Conservation (phyloP, 2,329 filamentous ascomycete genomes). For the Calonectria pauciramosa region DNA sequence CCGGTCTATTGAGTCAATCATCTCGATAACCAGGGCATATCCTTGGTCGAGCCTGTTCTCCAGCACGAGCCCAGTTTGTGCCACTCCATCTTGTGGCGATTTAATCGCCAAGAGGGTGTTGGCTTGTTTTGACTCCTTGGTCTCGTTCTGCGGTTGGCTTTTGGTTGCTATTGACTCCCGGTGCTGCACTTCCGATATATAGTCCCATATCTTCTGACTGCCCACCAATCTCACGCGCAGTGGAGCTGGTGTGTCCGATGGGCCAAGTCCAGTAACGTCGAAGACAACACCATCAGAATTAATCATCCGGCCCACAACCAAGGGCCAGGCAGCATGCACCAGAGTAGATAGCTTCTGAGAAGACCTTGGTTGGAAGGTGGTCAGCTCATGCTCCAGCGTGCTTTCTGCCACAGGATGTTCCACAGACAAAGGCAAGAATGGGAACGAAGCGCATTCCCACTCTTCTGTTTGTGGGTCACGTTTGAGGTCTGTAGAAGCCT, state of each 20-base stretch:
- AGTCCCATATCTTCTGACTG: background rate
- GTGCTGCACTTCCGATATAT: background rate
- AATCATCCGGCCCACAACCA: background rate
- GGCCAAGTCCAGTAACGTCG: background rate
- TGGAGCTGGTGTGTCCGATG: background rate
- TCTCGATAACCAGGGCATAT: background rate
- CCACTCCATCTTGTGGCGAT: background rate
- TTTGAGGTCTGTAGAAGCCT: background rate
- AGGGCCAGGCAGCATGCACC: background rate
- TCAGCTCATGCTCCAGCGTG: background rate
- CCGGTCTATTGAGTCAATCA: background rate
- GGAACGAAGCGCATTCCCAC: background rate
- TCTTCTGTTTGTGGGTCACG: background rate
- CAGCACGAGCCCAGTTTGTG: no score
- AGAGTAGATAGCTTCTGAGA: background rate
- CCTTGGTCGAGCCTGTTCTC: no score
- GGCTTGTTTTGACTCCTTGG: background rate
- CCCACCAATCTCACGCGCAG: background rate
- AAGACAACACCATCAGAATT: background rate
- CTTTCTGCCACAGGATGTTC: background rate
- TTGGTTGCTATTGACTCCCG: background rate
- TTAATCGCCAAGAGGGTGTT: background rate
- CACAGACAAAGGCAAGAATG: background rate
- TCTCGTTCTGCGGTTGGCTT: fast-evolving
- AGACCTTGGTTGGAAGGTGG: background rate